A percentile compares a stretch with the other conserved stretches of the same genome.
phyloP scores from a whole-genome alignment of 2,329 filamentous ascomycete species.

The Colletotrichum spinosum region DNA sequence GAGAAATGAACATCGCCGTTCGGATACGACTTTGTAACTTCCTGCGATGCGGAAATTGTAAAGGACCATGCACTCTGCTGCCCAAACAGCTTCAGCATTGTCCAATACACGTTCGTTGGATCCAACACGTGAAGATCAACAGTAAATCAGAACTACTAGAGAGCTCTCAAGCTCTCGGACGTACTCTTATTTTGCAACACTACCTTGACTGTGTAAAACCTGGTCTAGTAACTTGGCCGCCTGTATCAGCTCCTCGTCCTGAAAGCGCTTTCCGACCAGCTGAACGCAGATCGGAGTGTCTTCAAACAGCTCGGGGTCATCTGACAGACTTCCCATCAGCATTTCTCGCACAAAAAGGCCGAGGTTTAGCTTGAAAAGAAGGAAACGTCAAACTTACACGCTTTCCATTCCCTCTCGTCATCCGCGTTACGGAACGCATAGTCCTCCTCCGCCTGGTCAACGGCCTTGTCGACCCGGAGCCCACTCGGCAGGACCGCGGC shows the following conservation, averaged over 20 bases:
- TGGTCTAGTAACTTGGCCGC: conserved; percentile 12
- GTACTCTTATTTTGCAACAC: too few species aligned
- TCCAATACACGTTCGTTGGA: too few species aligned
- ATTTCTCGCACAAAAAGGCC: background rate
- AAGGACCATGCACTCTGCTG: too few species aligned
- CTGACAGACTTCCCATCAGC: background rate
- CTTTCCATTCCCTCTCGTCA: conserved; percentile 20
- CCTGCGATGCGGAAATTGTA: too few species aligned
- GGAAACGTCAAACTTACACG: conserved; percentile 14
- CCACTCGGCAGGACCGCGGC: conserved; percentile 19
- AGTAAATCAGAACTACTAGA: too few species aligned
- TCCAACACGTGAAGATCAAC: too few species aligned
- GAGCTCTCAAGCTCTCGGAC: too few species aligned
- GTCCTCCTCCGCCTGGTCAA: background rate
- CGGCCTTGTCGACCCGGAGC: conserved; percentile 2
- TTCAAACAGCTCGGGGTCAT: conserved; percentile 23
- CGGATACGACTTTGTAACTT: too few species aligned
- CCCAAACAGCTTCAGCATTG: too few species aligned
- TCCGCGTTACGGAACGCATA: conserved; percentile 2
- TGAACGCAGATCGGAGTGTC: conserved; percentile 18
- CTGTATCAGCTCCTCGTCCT: conserved; percentile 33
- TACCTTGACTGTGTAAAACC: background rate
- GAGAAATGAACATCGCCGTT: too few species aligned
- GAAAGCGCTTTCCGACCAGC: conserved; percentile 24
- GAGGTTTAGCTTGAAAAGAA: background rate